Conservation (phyloP, 345 rosid genomes). For the Ceriops zippeliana region DNA sequence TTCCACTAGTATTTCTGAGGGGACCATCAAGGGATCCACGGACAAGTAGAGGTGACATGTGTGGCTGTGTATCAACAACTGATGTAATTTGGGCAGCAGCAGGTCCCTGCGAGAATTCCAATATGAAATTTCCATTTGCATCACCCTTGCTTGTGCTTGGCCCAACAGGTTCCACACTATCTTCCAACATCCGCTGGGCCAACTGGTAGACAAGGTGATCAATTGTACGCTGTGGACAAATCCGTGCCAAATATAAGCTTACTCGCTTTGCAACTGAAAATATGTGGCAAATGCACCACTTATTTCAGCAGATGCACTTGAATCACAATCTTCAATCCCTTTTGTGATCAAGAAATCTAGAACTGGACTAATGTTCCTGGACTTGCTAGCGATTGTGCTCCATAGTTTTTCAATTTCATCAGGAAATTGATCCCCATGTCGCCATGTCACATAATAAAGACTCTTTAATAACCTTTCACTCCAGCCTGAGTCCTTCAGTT, state of each 20-base stretch:
- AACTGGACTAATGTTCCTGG: slow-evolving; percentile 91
- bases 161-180: slow-evolving; percentile 68
- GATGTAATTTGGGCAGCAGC: slow-evolving; percentile 65
- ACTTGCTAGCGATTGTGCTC: slow-evolving; percentile 98
- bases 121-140: slow-evolving; percentile 61
- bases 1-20: slow-evolving; percentile 87
- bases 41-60: slow-evolving; percentile 95
- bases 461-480: slow-evolving; percentile 92
- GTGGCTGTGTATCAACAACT: slow-evolving; percentile 78
- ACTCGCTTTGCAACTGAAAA: slow-evolving; percentile 98
- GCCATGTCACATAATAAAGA: slow-evolving; percentile 97
- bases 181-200: slow-evolving; percentile 93
- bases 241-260: slow-evolving; percentile 91
- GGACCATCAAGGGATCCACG: slow-evolving; percentile 97
- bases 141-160: slow-evolving; percentile 58
- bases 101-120: slow-evolving; percentile 98
- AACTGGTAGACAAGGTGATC: slow-evolving; percentile 96
- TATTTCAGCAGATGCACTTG: slow-evolving; percentile 97
- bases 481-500: slow-evolving; percentile 99
- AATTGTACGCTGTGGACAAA: slow-evolving; percentile 93
- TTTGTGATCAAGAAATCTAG: slow-evolving; percentile 93
- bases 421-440: slow-evolving; percentile 98
- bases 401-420: slow-evolving; percentile 99
- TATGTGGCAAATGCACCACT: slow-evolving; percentile 99
- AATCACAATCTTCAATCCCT: slow-evolving; percentile 98